Evolutionary conservation across 2,329 filamentous ascomycete genomes (phyloP), one percentile per base, ranked within the genome.

Genomic region (Diplocarpon mali): DNA sequence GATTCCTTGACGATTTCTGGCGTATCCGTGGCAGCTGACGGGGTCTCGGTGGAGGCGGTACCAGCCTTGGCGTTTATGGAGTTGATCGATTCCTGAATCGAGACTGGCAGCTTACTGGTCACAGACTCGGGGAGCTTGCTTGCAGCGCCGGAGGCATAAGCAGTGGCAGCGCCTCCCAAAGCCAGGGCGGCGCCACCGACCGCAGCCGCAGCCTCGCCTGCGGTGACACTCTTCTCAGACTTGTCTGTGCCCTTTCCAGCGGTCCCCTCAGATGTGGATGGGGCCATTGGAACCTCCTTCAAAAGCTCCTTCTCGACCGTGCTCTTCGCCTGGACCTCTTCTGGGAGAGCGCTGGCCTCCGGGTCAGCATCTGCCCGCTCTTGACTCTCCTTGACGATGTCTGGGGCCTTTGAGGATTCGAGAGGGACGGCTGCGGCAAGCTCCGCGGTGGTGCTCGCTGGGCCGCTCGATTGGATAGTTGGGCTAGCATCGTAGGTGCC

Each of bases 381-480:
- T 59, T 88, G 82, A 65, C 80, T 85, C 57, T 86, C 76, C 59
- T 75, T 80, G 42, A 88, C 83, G 34, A 82, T 64, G 49, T 75
- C 72, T 27, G 80, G 80, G 11, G 75, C 73, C 58, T 69, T 65
- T 39, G 56, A 51, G 13, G 63, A 60, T 44, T 63, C 60, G 43
- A 65, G 60, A 35, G 69, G 68, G 14, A 67, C 69, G 48, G 64
- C 65, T 45, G 66, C 64, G 15, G 65, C 66, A 43, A 67, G 55
- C 16, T 61, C 56, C 46, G 66, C 63, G 35, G 66, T 69, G 8
- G 65, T 67, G 42, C 65, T 63, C 37, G 58, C 60, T 2, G 73
- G 70, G 12, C 65, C 72, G 9, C 65, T 66, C 8, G 68, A 81
- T 64, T 62, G 67, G 55, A 65, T 77, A 54, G 55, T 67, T 56